A percentile compares a stretch with the other conserved stretches of the same genome.
Evolutionary conservation across 2,329 filamentous ascomycete species (phyloP).

Genomic region (Fusarium sp.): DNA sequence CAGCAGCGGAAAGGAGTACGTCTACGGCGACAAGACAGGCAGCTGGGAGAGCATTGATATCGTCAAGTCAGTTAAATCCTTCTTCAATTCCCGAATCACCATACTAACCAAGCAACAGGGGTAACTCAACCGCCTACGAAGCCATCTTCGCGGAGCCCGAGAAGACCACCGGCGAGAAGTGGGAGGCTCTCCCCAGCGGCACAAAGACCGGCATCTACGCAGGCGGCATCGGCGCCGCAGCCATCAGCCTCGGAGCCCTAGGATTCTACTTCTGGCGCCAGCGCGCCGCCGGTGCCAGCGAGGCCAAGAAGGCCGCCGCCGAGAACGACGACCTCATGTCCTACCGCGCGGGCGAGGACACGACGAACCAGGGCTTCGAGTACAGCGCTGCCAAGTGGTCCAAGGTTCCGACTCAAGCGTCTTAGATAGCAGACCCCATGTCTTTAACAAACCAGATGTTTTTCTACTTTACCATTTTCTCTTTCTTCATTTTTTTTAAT

Average conservation of each 20-base stretch:
- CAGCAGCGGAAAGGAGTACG: conserved; percentile 73
- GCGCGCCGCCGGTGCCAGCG: conserved; percentile 63
- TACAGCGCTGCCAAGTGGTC: conserved; percentile 42
- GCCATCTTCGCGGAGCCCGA: conserved; percentile 57
- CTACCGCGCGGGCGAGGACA: conserved; percentile 54
- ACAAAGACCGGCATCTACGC: conserved; percentile 68
- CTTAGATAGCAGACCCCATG: conserved; percentile 7
- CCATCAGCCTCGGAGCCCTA: conserved; percentile 56
- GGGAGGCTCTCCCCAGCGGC: conserved; percentile 61
- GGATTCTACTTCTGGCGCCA: conserved; percentile 69
- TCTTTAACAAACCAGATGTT: background rate
- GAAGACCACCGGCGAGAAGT: conserved; percentile 65
- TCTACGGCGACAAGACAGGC: conserved; percentile 72
- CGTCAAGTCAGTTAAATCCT: conserved; percentile 57
- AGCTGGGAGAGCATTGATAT: conserved; percentile 73
- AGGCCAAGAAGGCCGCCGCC: conserved; percentile 62
- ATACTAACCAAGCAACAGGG: conserved; percentile 52
- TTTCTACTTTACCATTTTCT: background rate
- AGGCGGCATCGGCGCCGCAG: conserved; percentile 58
- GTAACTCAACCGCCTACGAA: conserved; percentile 68
- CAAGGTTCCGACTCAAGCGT: conserved; percentile 23
- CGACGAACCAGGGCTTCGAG: conserved; percentile 46
- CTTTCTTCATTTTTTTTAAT: conserved; percentile 24
- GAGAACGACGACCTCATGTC: conserved; percentile 66
- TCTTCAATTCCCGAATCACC: background rate